A percentile compares a stretch with the other conserved stretches of the same genome.
Evolutionary conservation across 345 rosid species (phyloP).

Genomic region (Eucalyptus decipiens): DNA sequence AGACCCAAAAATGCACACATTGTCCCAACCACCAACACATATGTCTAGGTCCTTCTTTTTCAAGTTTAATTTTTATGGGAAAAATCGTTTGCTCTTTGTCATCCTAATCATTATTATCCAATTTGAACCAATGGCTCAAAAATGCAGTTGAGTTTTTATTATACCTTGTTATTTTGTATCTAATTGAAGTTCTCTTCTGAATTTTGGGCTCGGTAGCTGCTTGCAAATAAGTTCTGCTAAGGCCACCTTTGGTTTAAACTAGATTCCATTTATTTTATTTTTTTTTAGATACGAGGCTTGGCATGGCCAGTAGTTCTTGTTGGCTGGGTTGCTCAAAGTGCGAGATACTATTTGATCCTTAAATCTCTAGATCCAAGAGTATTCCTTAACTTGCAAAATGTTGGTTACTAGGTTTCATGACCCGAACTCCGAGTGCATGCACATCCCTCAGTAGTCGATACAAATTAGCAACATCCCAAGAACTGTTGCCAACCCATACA

Average conservation of each 20-base stretch:
- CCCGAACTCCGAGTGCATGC: too few relatives aligned
- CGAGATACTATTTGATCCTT: conserved; percentile 5
- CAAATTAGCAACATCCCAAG: too few relatives aligned
- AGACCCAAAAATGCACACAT: too few relatives aligned
- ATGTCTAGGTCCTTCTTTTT: conserved; percentile 21
- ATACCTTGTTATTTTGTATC: neutral
- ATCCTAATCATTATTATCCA: neutral
- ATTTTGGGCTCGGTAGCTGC: neutral
- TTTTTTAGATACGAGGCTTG: conserved; percentile 17
- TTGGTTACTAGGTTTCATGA: too few relatives aligned
- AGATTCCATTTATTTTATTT: neutral
- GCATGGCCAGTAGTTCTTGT: conserved; percentile 32
- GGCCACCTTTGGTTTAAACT: neutral
- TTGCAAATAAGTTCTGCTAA: neutral
- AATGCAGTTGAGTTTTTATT: neutral
- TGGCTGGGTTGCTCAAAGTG: conserved; percentile 45
- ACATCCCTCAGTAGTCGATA: too few relatives aligned
- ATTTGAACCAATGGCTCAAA: neutral
- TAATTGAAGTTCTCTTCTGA: neutral
- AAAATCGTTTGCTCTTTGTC: neutral
- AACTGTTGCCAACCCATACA: too few relatives aligned
- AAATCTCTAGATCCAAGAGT: neutral
- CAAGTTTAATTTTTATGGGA: neutral
- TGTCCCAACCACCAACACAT: conserved; percentile 25
- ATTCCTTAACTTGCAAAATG: neutral